A percentile compares a stretch with the other conserved stretches of the same genome.
Evolutionary conservation across 1,284 basidiomycete species (phyloP).

Genomic region (Sanghuangporus sanghuang): DNA sequence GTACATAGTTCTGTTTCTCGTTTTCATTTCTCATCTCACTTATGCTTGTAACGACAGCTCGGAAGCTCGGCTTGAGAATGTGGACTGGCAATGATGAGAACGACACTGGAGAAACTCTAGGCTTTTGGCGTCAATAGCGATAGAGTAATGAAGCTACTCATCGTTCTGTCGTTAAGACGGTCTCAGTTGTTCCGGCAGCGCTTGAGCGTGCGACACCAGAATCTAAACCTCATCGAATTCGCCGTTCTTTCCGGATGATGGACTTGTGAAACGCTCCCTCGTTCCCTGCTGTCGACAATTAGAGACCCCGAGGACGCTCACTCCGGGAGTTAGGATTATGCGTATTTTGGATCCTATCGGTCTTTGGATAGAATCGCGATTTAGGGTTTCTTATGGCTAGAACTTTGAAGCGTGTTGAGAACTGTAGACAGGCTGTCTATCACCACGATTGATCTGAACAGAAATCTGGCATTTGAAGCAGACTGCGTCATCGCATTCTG

Average conservation of each 20-base stretch:
- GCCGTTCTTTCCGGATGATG: background rate
- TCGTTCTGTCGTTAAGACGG: background rate
- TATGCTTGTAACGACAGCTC: too few relatives aligned
- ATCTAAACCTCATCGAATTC: background rate
- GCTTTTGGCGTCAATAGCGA: too few relatives aligned
- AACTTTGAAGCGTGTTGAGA: background rate
- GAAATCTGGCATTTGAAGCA: background rate
- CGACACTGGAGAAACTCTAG: too few relatives aligned
- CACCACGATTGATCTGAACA: background rate
- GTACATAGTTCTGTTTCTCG: too few relatives aligned
- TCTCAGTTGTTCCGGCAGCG: background rate
- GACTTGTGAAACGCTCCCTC: background rate
- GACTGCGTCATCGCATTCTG: background rate
- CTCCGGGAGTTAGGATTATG: background rate
- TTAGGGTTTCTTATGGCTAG: background rate
- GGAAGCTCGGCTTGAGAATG: too few relatives aligned
- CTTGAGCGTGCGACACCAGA: background rate
- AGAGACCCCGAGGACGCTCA: background rate
- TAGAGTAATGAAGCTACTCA: too few relatives aligned
- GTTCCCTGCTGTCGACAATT: background rate
- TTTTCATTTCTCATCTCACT: too few relatives aligned
- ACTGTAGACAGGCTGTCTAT: background rate
- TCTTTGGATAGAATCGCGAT: background rate
- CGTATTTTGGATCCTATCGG: background rate
- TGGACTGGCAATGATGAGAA: too few relatives aligned